Percentiles rank a stretch among this genome's conserved stretches.
These are phyloP conservation scores for Myxozyma neotropica DNA, from an alignment of 805 yeast species.

Conservation along the genomic window DNA sequence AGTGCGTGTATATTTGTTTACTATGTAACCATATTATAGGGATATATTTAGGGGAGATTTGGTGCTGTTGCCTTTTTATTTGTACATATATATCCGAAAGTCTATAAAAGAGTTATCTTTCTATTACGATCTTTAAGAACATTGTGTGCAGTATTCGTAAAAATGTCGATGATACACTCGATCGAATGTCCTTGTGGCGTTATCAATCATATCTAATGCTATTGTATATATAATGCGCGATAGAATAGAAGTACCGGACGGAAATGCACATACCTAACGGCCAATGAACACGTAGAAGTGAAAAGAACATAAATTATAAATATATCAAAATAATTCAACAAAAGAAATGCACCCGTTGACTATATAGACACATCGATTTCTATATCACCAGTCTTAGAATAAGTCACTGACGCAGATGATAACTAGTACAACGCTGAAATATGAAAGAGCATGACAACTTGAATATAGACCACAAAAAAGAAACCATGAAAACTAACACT, in stretches of 20 bases:
- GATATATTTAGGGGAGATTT: not conserved
- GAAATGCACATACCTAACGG: not conserved
- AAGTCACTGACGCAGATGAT: too few relatives aligned
- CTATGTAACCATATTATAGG: not conserved
- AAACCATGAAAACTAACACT: not conserved
- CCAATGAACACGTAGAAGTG: too few relatives aligned
- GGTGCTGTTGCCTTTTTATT: not conserved
- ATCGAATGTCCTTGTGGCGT: too few relatives aligned
- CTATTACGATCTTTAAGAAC: too few relatives aligned
- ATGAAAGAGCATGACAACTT: not conserved
- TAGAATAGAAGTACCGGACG: too few relatives aligned
- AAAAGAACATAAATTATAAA: not conserved
- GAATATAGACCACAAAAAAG: not conserved
- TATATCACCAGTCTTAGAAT: too few relatives aligned
- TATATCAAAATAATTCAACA: not conserved
- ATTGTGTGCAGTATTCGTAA: too few relatives aligned
- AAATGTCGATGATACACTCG: too few relatives aligned
- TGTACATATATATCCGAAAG: not conserved
- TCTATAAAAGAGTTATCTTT: not conserved
- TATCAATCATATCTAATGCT: too few relatives aligned
- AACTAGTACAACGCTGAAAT: not conserved
- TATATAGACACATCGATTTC: not conserved
- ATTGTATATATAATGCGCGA: too few relatives aligned
- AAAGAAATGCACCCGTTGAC: not conserved
- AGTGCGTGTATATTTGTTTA: not conserved